phyloP scores from a whole-genome alignment of 2,329 filamentous ascomycete genomes.

The Pyrenochaeta sp. region DNA sequence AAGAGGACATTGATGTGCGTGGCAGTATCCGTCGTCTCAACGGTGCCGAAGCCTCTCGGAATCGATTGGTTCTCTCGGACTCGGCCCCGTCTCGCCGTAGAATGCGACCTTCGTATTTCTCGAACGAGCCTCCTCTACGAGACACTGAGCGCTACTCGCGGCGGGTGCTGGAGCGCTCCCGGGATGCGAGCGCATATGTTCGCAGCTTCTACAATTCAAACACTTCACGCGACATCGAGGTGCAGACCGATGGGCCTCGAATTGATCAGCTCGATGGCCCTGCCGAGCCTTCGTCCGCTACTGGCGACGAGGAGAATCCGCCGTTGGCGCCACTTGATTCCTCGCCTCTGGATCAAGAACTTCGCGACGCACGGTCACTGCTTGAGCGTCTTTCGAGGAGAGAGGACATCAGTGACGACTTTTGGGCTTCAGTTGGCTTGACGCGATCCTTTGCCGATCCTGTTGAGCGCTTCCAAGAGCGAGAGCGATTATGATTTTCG shows the following conservation, averaged over 20 bases:
- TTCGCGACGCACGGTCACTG: slow-evolving; percentile 75
- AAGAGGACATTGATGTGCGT: slow-evolving; percentile 52
- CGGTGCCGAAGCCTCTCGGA: slow-evolving; percentile 34
- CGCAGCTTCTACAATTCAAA: slow-evolving; percentile 34
- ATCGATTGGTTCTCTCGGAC: slow-evolving; percentile 12
- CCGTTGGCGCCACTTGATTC: slow-evolving; percentile 13
- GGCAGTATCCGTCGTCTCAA: slow-evolving; percentile 14
- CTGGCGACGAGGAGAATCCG: slow-evolving; percentile 28
- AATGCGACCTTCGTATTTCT: slow-evolving; percentile 28
- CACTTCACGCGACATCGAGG: slow-evolving; percentile 8
- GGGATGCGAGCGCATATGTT: slow-evolving; percentile 39
- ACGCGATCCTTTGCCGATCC: slow-evolving; percentile 44
- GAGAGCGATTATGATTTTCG: slow-evolving; percentile 34
- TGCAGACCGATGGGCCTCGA: slow-evolving; percentile 7
- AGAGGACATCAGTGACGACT: slow-evolving; percentile 81
- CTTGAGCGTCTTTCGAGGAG: slow-evolving; percentile 73
- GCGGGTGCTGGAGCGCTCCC: slow-evolving; percentile 35
- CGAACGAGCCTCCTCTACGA: slow-evolving; percentile 37
- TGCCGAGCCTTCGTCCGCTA: slow-evolving; percentile 13
- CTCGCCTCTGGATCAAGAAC: slow-evolving; percentile 46
- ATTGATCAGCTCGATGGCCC: slow-evolving; percentile 27
- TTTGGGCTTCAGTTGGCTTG: slow-evolving; percentile 68
- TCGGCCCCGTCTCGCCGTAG: slow-evolving; percentile 15
- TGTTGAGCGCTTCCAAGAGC: slow-evolving; percentile 45
- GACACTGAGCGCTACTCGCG: slow-evolving; percentile 39